Conservation (phyloP, 305 asterid genomes). For the Striga hermonthica region DNA sequence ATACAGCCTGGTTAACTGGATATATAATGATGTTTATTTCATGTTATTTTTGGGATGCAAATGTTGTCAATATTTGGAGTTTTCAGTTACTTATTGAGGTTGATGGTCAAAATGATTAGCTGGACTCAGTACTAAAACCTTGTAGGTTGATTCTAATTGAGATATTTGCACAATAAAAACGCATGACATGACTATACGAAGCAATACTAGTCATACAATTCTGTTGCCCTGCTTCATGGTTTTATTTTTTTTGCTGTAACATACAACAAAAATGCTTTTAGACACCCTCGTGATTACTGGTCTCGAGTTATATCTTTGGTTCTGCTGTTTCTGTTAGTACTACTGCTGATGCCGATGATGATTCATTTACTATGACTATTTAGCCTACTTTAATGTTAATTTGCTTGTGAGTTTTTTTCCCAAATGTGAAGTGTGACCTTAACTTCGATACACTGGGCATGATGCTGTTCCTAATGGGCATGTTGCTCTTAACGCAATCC, state of each 20-base stretch:
- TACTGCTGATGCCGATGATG: constrained; percentile 4
- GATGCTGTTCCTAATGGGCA: constrained; percentile 57
- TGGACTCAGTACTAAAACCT: constrained; percentile 25
- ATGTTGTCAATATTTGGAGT: constrained; percentile 12
- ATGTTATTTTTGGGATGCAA: constrained; percentile 1
- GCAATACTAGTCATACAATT: not conserved
- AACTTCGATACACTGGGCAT: constrained; percentile 63
- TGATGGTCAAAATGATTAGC: constrained; percentile 20
- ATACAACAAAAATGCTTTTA: constrained; percentile 9
- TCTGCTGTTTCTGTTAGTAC: not conserved
- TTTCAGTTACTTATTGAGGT: constrained; percentile 9
- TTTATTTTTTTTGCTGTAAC: not conserved
- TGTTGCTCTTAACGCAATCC: constrained; percentile 80
- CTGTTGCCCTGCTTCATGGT: constrained; percentile 1
- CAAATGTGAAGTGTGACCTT: constrained; percentile 45
- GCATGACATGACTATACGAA: not conserved
- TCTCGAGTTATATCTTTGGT: constrained; percentile 18
- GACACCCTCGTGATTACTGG: constrained; percentile 4
- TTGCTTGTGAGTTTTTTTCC: constrained; percentile 9
- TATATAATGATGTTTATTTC: constrained; percentile 18
- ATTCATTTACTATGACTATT: not conserved
- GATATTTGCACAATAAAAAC: constrained; percentile 11
- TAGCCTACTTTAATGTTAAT: constrained; percentile 2
- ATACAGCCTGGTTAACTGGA: constrained; percentile 1
- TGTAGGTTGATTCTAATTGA: constrained; percentile 17